phyloP scores from a whole-genome alignment of 163 green algal species.

The Coccomyxa subellipsoidea region DNA sequence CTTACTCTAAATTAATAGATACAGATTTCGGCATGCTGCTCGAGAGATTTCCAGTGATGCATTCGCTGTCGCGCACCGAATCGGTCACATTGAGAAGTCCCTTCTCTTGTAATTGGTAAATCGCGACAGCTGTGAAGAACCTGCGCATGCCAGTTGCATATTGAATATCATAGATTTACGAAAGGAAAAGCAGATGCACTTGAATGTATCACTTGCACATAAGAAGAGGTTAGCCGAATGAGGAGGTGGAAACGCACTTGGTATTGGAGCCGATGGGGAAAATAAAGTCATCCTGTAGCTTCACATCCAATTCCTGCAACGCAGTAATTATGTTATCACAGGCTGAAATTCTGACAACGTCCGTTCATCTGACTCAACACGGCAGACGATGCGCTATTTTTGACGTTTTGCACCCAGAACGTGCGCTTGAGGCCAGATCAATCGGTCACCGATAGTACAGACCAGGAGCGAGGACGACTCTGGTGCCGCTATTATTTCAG shows the following conservation, averaged over 20 bases:
- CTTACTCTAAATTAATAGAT: not conserved
- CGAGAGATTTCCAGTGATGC: not conserved
- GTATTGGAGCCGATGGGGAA: not conserved
- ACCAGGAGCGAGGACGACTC: no score
- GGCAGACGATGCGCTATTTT: not conserved
- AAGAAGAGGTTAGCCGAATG: no score
- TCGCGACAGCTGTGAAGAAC: slow-evolving; percentile 2
- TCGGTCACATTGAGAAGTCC: not conserved
- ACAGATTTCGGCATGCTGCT: not conserved
- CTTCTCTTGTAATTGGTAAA: slow-evolving; percentile 5
- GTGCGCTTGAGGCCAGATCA: not conserved
- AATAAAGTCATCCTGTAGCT: not conserved
- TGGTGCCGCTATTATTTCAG: no score
- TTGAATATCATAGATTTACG: not conserved
- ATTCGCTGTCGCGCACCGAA: not conserved
- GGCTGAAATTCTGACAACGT: no score
- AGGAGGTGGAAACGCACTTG: not conserved
- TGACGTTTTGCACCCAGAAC: not conserved
- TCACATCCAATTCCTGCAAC: not conserved
- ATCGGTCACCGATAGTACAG: no score
- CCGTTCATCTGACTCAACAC: no score
- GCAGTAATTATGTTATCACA: not conserved
- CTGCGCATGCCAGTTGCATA: not conserved
- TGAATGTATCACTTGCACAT: no score
- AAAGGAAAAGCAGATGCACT: no score